These are phyloP conservation scores for Candida boidinii DNA, from an alignment of 805 yeast species.

Conservation along the genomic window DNA sequence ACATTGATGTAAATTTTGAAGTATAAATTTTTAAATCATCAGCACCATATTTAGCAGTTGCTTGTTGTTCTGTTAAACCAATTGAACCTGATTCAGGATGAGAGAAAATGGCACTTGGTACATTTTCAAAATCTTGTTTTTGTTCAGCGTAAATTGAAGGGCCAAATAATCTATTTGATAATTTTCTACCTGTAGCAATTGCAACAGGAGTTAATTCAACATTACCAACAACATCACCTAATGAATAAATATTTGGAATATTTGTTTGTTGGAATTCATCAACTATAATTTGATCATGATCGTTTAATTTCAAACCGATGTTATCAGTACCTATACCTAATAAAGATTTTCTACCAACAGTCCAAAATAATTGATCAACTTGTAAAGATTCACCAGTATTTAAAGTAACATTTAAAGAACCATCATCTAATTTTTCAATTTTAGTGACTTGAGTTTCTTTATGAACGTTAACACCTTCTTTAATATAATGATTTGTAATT, in stretches of 20 bases:
- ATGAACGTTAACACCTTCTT: conserved; percentile 76
- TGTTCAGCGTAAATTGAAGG: conserved; percentile 58
- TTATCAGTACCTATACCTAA: conserved; percentile 68
- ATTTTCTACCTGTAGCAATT: conserved; percentile 94
- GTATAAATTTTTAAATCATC: conserved; percentile 75
- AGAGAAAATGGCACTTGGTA: conserved; percentile 95
- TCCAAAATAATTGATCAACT: conserved; percentile 87
- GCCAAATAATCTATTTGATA: conserved; percentile 88
- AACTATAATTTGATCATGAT: conserved; percentile 55
- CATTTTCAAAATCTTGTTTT: conserved; percentile 77
- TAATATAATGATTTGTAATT: conserved; percentile 70
- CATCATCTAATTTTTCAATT: conserved; percentile 39
- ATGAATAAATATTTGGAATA: conserved; percentile 62
- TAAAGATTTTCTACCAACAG: conserved; percentile 82
- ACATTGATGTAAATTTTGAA: conserved; percentile 85
- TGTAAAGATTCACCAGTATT: conserved; percentile 33
- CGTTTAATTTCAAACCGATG: conserved; percentile 60
- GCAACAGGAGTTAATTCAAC: conserved; percentile 97
- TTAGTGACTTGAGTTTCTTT: conserved; percentile 47
- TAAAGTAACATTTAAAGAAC: conserved; percentile 40
- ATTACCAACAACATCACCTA: conserved; percentile 92
- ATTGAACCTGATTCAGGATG: conserved; percentile 97
- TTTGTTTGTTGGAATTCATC: conserved; percentile 86
- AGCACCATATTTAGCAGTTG: conserved; percentile 69
- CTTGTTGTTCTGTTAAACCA: conserved; percentile 78